phyloP scores from a whole-genome alignment of 1,284 basidiomycete species.

The Athelia psychrophila region DNA sequence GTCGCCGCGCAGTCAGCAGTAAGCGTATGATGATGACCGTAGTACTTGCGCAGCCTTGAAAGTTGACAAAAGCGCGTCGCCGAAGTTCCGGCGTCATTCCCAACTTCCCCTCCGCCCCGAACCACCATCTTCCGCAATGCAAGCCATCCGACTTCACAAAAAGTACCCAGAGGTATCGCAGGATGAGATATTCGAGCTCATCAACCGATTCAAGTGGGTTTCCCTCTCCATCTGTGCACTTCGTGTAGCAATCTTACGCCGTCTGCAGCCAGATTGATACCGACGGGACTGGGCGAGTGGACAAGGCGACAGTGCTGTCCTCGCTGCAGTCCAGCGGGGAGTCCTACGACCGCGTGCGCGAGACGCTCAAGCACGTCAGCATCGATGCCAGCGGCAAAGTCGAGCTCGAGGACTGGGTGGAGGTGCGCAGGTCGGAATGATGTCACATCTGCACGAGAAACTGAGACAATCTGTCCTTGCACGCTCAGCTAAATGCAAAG shows the following conservation, averaged over 20 bases:
- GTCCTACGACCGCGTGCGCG: conserved; percentile 88
- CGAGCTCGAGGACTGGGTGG: conserved; percentile 98
- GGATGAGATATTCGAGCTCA: conserved; percentile 92
- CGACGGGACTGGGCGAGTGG: conserved; percentile 82
- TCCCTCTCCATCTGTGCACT: background rate
- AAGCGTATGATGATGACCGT: background rate
- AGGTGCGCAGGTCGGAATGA: conserved; percentile 49
- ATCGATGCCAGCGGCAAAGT: conserved; percentile 95
- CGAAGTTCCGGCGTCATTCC: background rate
- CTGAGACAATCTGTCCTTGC: conserved; percentile 10
- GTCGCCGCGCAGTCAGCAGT: background rate
- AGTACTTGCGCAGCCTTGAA: background rate
- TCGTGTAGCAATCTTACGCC: conserved; percentile 8
- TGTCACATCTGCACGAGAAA: background rate
- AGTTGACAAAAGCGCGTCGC: background rate
- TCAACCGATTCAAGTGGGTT: conserved; percentile 91
- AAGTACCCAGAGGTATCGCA: conserved; percentile 91
- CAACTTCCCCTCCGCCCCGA: background rate
- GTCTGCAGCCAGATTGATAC: conserved; percentile 71
- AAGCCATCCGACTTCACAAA: conserved; percentile 86
- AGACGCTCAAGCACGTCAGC: conserved; percentile 93
- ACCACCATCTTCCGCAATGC: conserved; percentile 47
- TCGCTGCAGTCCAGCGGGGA: conserved; percentile 76
- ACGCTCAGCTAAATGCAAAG: conserved; percentile 74
- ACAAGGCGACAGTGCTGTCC: conserved; percentile 80